These are phyloP conservation scores for Litsea cubeba DNA, from an alignment of 164 flowering plant genomes.

Conservation along the genomic window DNA sequence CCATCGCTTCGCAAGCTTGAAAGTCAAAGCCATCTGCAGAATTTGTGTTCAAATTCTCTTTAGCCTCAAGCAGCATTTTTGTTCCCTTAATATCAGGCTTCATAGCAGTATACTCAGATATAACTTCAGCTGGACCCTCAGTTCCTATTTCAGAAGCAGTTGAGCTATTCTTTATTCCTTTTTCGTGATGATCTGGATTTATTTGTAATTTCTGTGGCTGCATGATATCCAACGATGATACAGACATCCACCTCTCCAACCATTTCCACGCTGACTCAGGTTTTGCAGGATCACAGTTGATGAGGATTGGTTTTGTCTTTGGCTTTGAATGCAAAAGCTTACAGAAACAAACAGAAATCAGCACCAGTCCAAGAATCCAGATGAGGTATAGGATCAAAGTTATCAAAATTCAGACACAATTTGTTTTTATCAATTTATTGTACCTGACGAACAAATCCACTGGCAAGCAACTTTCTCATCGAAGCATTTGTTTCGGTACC, in stretches of 20 bases:
- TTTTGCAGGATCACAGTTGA: slow-evolving; percentile 67
- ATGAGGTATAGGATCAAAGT: not conserved
- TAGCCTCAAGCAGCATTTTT: slow-evolving; percentile 26
- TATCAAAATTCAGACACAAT: not conserved
- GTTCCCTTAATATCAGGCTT: slow-evolving; percentile 17
- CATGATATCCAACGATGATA: slow-evolving; percentile 32
- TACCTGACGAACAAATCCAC: slow-evolving; percentile 82
- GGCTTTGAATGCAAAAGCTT: slow-evolving; percentile 75
- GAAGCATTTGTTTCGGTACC: slow-evolving; percentile 31
- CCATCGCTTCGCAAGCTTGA: slow-evolving; percentile 23
- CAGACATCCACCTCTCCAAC: slow-evolving; percentile 96
- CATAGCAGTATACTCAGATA: slow-evolving; percentile 22
- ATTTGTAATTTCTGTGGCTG: slow-evolving; percentile 25
- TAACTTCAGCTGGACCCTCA: slow-evolving; percentile 22
- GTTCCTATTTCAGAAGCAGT: slow-evolving; percentile 18
- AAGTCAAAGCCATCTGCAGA: slow-evolving; percentile 31
- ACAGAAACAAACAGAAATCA: slow-evolving; percentile 7
- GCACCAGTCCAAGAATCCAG: slow-evolving; percentile 1
- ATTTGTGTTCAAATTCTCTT: slow-evolving; percentile 37
- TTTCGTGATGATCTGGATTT: slow-evolving; percentile 19
- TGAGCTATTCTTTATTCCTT: slow-evolving; percentile 13
- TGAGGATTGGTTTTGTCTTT: slow-evolving; percentile 47
- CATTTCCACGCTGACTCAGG: slow-evolving; percentile 77
- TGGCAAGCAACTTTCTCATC: slow-evolving; percentile 59
- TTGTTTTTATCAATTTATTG: not conserved